phyloP scores from a whole-genome alignment of 257 asterid genomes.

The Coffea canephora region DNA sequence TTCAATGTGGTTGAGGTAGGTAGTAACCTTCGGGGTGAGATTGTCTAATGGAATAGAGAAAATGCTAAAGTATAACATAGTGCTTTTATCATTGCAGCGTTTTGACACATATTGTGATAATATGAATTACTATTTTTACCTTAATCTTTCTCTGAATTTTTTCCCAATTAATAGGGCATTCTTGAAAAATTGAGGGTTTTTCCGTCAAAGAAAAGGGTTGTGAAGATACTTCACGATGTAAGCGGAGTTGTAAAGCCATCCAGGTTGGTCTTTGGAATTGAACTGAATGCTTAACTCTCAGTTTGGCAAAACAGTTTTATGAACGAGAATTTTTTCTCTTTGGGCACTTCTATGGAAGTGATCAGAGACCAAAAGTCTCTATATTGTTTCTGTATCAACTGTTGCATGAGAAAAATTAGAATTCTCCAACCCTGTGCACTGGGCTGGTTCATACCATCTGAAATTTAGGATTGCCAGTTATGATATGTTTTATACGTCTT shows the following conservation, averaged over 20 bases:
- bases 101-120: not conserved
- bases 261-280: slow-evolving; percentile 43
- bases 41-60: not conserved
- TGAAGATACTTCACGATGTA: slow-evolving; percentile 69
- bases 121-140: not conserved
- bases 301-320: not conserved
- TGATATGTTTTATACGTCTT: not conserved
- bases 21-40: not conserved
- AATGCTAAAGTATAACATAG: not conserved
- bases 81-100: not conserved
- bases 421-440: not conserved
- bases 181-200: slow-evolving; percentile 63
- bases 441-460: too few species aligned
- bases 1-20: slow-evolving; percentile 72
- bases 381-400: not conserved
- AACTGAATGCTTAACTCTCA: not conserved
- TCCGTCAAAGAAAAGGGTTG: slow-evolving; percentile 70
- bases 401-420: not conserved
- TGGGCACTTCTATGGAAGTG: not conserved
- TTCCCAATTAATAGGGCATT: slow-evolving; percentile 42
- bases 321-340: not conserved
- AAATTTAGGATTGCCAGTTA: not conserved
- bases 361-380: not conserved
- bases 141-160: not conserved
- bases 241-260: slow-evolving; percentile 81